Base-by-base conservation (phyloP, 176 grass and related monocot species). In the Saccharum spontaneum region DNA sequence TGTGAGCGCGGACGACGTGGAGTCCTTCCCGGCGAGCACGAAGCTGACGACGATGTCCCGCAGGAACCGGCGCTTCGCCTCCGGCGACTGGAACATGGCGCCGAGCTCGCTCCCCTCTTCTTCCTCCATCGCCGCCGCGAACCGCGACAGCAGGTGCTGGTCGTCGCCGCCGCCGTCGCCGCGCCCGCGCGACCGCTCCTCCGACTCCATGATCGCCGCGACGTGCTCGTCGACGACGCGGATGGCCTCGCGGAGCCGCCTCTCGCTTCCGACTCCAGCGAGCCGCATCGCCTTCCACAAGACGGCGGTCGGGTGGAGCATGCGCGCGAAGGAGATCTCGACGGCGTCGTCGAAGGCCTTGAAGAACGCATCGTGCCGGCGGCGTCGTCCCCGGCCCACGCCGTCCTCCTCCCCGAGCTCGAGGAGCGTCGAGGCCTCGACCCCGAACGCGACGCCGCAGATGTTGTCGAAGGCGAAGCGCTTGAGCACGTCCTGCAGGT, bases 21-120 rank as follows among this genome's bases (percentile, higher is more conserved):
- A 8, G 92, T 94, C 94, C 83, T 92, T 92, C 22, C 94, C 94
- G 4, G 87, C 92, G 3, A 97, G 50, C 60, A 97, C 61, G 69
- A 97, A 92, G 84, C 80, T 94, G 9, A 97, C 83, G 23, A 94
- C 90, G 1, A 94, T 34, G 54, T 97, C 94, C 16, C 89, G 88
- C 20, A 97, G 77, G 79, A 92, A 94, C 75, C 75, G 84, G 10
- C 68, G 89, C 61, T 91, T 97, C 50, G 81, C 52, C 0, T 71
- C 84, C 14, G 73, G 84, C 18, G 85, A 55, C 0, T 18, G 33
- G 68, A 94, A 92, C 80, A 89, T 87, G 4, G 22, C 60, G 28
- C 76, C 72, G 33, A 97, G 87, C 54, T 85, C 81, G 38, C 68
- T 10, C 44, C 60, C 78, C 24, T 10, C 18, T 8, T 91, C 76